Evolutionary conservation across 306 rosid species (phyloP), one percentile per base, ranked within the genome.

Genomic region (Fagus crenata): DNA sequence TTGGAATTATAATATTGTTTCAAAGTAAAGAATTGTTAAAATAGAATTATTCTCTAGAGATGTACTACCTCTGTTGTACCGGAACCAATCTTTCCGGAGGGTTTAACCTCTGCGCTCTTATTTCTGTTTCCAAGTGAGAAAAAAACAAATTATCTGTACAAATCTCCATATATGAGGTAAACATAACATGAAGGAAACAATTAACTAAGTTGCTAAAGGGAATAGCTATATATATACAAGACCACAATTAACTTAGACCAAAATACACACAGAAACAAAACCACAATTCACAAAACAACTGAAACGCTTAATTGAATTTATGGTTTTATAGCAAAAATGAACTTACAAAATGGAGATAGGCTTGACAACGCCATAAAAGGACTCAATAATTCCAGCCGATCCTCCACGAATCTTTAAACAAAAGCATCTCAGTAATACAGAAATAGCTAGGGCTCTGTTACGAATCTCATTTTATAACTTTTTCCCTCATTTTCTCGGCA

Each of bases 391-490:
- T 63, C 98, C 98, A 17, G 93, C 95, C 37, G 98, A 87, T 69
- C 98, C 98, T 79, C 98, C 97, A 80, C 92, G 95, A 81, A 95
- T 89, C 98, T 95, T 81, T 56, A 55, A 13, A 73, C 70, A 73
- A 39, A 31, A 51, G 43, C 28, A 76, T 60, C 2, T 65, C 49
- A 39, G 32, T 39, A n/a, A n/a, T n/a, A n/a, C n/a, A n/a, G n/a
- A n/a, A n/a, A n/a, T n/a, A n/a, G n/a, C n/a, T n/a, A n/a, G n/a
- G n/a, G 73, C 2, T 49, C 56, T 67, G 56, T 22, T 51, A n/a
- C 33, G 22, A 76, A 37, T 76, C 58, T 22, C 36, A 41, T 35
- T 63, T 5, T 33, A 59, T 8, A n/a, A n/a, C n/a, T 2, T 28
- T 69, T 40, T 35, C 63, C 1, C 14, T 49, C 15, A 75, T 71